Percentiles rank a stretch among this genome's conserved stretches.
Evolutionary conservation across 2,329 filamentous ascomycete species (phyloP).

Genomic region (Monosporascus sp.): DNA sequence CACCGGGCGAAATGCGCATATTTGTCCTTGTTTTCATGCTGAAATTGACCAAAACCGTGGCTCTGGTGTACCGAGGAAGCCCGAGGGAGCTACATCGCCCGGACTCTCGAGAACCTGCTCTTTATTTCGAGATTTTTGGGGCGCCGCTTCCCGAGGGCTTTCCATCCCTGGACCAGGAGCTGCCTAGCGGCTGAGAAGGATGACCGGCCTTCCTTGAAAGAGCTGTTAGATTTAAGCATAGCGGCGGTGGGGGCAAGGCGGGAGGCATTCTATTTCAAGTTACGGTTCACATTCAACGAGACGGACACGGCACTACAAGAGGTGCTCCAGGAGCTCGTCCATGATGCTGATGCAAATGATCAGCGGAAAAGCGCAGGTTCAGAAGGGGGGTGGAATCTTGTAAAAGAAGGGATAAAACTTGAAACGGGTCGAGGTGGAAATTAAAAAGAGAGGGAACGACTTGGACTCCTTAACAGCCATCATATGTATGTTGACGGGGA

Average conservation of each 20-base stretch:
- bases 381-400: no score
- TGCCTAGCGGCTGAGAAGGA: constrained; percentile 1
- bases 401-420: no score
- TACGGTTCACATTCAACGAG: no score
- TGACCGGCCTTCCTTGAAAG: constrained; percentile 1
- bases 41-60: not conserved
- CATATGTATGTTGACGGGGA: no score
- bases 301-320: no score
- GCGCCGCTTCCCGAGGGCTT: not conserved
- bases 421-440: no score
- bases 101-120: not conserved
- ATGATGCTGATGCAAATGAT: no score
- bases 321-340: no score
- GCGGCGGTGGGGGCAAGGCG: not conserved
- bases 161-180: constrained; percentile 3
- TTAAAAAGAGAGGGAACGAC: no score
- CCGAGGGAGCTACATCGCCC: not conserved
- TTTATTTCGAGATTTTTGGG: not conserved
- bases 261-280: not conserved
- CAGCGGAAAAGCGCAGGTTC: no score
- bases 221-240: not conserved
- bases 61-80: not conserved
- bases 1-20: no score
- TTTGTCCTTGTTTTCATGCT: not conserved
- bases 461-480: no score